Evolutionary conservation across 768 basidiomycete genomes (phyloP).

Genomic region (Dentipellis fragilis): DNA sequence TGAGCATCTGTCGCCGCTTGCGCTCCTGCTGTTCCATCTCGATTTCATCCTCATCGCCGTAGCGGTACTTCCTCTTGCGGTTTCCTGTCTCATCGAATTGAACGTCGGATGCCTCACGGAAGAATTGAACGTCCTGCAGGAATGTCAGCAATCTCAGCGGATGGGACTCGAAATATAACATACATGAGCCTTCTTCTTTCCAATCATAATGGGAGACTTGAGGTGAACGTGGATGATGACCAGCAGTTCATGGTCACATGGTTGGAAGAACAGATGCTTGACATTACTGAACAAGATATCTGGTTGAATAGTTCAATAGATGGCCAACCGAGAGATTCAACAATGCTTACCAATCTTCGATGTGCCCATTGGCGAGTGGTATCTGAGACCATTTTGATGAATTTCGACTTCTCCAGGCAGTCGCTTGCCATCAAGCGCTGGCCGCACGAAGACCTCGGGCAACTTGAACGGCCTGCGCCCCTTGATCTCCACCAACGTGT

Average conservation of each 20-base stretch:
- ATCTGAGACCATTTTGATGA: constrained; percentile 93
- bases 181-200: constrained; percentile 96
- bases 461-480: constrained; percentile 79
- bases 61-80: constrained; percentile 90
- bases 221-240: constrained; percentile 92
- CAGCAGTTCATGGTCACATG: constrained; percentile 90
- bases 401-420: constrained; percentile 97
- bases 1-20: constrained; percentile 77
- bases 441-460: constrained; percentile 87
- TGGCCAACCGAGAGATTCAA: no score
- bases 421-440: constrained; percentile 90
- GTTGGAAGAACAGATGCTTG: constrained; percentile 98
- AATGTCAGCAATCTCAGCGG: background rate
- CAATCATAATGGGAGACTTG: constrained; percentile 94
- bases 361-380: constrained; percentile 75
- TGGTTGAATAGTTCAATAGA: constrained; percentile 19
- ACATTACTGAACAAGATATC: constrained; percentile 95
- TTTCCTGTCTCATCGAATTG: constrained; percentile 99
- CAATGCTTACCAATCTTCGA: constrained; percentile 76
- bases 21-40: constrained; percentile 98
- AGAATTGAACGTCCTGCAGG: constrained; percentile 89
- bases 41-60: constrained; percentile 98
- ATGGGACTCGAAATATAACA: constrained; percentile 17
- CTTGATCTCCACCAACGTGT: constrained; percentile 78
- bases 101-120: constrained; percentile 93